These are phyloP conservation scores for Komagataella phaffii DNA, from an alignment of 805 yeast species.

Conservation along the genomic window DNA sequence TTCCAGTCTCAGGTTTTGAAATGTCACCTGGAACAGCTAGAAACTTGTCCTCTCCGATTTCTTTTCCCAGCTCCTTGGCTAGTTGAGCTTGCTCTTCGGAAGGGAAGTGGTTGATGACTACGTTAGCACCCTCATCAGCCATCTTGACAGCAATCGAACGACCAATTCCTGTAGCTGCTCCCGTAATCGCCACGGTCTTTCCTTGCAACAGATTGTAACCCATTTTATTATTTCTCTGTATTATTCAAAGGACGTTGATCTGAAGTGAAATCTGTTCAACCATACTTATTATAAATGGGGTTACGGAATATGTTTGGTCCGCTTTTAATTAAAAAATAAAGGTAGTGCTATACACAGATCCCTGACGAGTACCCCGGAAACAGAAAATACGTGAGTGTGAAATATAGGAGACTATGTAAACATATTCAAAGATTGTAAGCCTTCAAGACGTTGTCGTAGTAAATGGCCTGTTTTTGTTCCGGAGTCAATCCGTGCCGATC, in stretches of 20 bases:
- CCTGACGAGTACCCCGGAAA: neutral
- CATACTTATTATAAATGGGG: neutral
- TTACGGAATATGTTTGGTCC: neutral
- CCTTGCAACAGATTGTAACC: slow-evolving; percentile 10
- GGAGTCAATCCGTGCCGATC: neutral
- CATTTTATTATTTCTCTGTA: neutral
- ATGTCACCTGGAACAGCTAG: slow-evolving; percentile 32
- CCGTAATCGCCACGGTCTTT: slow-evolving; percentile 27
- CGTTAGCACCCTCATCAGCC: slow-evolving; percentile 27
- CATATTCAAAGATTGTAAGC: neutral
- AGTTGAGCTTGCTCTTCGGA: slow-evolving; percentile 9
- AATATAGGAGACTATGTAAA: no score
- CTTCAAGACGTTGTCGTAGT: neutral
- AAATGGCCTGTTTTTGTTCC: neutral
- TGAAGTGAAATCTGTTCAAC: neutral
- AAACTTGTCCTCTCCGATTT: slow-evolving; percentile 13
- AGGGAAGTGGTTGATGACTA: slow-evolving; percentile 21
- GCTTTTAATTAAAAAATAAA: neutral
- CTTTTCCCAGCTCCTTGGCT: slow-evolving; percentile 12
- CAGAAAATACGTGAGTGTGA: no score
- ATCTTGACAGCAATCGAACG: slow-evolving; percentile 27
- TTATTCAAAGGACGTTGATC: neutral
- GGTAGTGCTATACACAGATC: neutral
- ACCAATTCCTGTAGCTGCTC: slow-evolving; percentile 34
- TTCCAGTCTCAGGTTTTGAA: slow-evolving; percentile 23